Percentiles rank a stretch among this genome's conserved stretches.
These are phyloP conservation scores for Aureobasidium uvarum DNA, from an alignment of 2,329 filamentous ascomycete species.

Conservation along the genomic window DNA sequence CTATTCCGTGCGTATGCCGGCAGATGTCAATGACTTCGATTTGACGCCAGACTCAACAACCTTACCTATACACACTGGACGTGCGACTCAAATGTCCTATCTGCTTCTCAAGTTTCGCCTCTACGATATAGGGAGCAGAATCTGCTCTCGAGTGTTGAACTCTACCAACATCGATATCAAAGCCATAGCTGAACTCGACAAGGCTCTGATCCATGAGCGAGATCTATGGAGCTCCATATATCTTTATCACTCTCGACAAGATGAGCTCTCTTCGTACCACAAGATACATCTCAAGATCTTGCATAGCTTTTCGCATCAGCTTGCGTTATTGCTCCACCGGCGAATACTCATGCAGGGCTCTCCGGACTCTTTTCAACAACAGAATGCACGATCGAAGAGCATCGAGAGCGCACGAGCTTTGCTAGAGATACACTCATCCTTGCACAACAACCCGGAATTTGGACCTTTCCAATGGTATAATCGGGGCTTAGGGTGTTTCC, in stretches of 20 bases:
- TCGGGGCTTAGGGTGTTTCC: constrained; percentile 43
- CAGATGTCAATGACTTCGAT: constrained; percentile 40
- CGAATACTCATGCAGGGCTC: constrained; percentile 37
- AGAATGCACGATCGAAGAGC: constrained; percentile 31
- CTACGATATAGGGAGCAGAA: constrained; percentile 40
- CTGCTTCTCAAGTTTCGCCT: constrained; percentile 43
- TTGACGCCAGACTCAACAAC: not conserved
- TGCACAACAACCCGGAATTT: constrained; percentile 38
- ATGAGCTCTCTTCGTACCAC: constrained; percentile 38
- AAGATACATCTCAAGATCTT: constrained; percentile 44
- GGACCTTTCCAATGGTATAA: constrained; percentile 45
- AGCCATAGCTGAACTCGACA: constrained; percentile 35
- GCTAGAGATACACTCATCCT: constrained; percentile 38
- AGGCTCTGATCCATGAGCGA: constrained; percentile 37
- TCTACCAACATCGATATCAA: constrained; percentile 32
- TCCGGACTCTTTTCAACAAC: constrained; percentile 32
- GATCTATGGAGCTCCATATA: constrained; percentile 10
- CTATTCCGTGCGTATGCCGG: constrained; percentile 36
- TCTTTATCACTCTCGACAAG: constrained; percentile 26
- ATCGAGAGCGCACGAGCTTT: constrained; percentile 39
- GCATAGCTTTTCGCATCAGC: constrained; percentile 43
- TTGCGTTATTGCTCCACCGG: constrained; percentile 42
- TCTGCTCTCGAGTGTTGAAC: constrained; percentile 40
- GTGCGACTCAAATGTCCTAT: constrained; percentile 46
- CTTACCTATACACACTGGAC: constrained; percentile 20